These are phyloP conservation scores for Pseudocercospora crystallina DNA, from an alignment of 2,329 filamentous ascomycete species.

Conservation along the genomic window DNA sequence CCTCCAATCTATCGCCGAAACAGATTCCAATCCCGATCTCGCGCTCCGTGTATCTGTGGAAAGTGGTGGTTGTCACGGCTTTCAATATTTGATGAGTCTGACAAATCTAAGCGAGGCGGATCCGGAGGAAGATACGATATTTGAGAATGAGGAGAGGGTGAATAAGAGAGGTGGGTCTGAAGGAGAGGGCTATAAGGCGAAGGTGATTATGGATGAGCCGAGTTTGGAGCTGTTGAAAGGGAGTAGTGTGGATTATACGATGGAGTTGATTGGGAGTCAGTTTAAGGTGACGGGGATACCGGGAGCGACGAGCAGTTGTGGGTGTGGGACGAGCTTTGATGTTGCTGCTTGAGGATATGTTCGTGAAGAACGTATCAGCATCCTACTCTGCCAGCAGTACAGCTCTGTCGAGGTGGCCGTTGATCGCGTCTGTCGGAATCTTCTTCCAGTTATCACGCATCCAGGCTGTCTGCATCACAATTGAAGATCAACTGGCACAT, in stretches of 20 bases:
- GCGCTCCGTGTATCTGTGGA: conserved; percentile 91
- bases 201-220: conserved; percentile 82
- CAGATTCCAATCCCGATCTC: conserved; percentile 67
- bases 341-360: conserved; percentile 55
- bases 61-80: conserved; percentile 93
- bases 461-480: too few relatives aligned
- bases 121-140: conserved; percentile 81
- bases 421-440: too few relatives aligned
- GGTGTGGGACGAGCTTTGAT: conserved; percentile 96
- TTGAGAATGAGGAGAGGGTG: conserved; percentile 60
- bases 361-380: too few relatives aligned
- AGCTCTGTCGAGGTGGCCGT: too few relatives aligned
- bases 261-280: conserved; percentile 90
- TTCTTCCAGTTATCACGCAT: too few relatives aligned
- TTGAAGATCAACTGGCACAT: too few relatives aligned
- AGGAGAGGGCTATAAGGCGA: conserved; percentile 57
- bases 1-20: conserved; percentile 63
- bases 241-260: conserved; percentile 94
- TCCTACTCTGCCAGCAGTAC: too few relatives aligned
- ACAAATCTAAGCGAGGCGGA: conserved; percentile 60
- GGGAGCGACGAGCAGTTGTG: conserved; percentile 86
- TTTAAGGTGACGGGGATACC: conserved; percentile 98
- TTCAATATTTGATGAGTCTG: conserved; percentile 93
- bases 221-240: conserved; percentile 87
- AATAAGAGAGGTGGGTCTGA: conserved; percentile 13